phyloP scores from a whole-genome alignment of 2,329 filamentous ascomycete genomes.

The Xylariaceae sp. region DNA sequence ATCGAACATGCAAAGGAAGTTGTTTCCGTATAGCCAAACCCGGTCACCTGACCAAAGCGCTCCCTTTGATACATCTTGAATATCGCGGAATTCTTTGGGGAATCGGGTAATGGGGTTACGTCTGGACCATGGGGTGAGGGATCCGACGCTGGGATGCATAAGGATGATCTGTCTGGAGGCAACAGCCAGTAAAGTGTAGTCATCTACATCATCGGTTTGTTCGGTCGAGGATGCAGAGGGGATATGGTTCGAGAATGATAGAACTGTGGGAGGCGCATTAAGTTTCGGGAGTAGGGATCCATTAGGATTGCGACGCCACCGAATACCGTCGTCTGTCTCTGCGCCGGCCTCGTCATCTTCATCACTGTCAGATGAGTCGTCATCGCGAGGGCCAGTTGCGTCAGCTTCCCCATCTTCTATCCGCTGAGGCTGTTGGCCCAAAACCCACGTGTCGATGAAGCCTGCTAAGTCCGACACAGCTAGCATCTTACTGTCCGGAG shows the following conservation, averaged over 20 bases:
- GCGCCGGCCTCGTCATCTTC: slow-evolving; percentile 41
- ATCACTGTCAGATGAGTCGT: slow-evolving; percentile 35
- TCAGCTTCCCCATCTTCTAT: slow-evolving; percentile 30
- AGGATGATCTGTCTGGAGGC: slow-evolving; percentile 65
- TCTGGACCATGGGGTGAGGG: slow-evolving; percentile 78
- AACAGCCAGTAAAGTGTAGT: slow-evolving; percentile 49
- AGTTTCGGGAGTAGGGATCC: slow-evolving; percentile 65
- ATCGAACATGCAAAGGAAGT: slow-evolving; percentile 91
- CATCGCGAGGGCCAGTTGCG: slow-evolving; percentile 29
- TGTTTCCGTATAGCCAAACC: slow-evolving; percentile 81
- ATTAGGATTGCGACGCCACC: slow-evolving; percentile 71
- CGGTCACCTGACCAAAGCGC: slow-evolving; percentile 75
- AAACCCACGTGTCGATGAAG: slow-evolving; percentile 79
- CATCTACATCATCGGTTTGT: slow-evolving; percentile 32
- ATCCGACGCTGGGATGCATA: slow-evolving; percentile 72
- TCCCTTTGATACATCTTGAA: slow-evolving; percentile 77
- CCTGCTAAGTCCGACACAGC: slow-evolving; percentile 78
- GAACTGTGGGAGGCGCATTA: slow-evolving; percentile 56
- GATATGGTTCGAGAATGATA: slow-evolving; percentile 59
- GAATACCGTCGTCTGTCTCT: slow-evolving; percentile 44
- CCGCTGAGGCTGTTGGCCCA: slow-evolving; percentile 50
- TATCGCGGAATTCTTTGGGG: slow-evolving; percentile 66
- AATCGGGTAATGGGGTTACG: slow-evolving; percentile 72
- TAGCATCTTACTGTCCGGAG: slow-evolving; percentile 71
- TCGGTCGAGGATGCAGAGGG: slow-evolving; percentile 31